Evolutionary conservation across 768 basidiomycete genomes (phyloP).

Genomic region (Coprinopsis marcescibilis): DNA sequence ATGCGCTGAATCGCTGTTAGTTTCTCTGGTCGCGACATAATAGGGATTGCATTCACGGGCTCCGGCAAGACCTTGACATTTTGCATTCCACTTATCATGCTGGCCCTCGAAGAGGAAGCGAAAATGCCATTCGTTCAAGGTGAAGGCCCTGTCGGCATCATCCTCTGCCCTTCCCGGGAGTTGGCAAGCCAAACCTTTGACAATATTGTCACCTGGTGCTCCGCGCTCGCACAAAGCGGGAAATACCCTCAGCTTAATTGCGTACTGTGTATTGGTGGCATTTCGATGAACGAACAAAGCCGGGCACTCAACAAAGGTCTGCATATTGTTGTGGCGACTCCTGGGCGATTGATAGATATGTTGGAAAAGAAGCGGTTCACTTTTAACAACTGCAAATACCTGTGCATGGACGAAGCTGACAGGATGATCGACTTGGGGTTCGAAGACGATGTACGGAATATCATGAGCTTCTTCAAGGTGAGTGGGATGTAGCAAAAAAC

Average conservation of each 20-base stretch:
- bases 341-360: constrained; percentile 96
- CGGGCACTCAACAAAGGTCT: constrained; percentile 87
- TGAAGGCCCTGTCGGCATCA: constrained; percentile 95
- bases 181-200: constrained; percentile 96
- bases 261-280: constrained; percentile 93
- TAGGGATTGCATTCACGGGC: constrained; percentile 98
- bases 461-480: constrained; percentile 99
- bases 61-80: constrained; percentile 99
- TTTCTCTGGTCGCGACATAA: constrained; percentile 94
- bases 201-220: constrained; percentile 84
- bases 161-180: constrained; percentile 96
- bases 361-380: constrained; percentile 91
- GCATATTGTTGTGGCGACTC: constrained; percentile 95
- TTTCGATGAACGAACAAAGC: constrained; percentile 96
- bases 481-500: constrained; percentile 14
- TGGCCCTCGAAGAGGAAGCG: constrained; percentile 88
- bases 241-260: constrained; percentile 83
- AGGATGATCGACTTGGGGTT: constrained; percentile 99
- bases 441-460: constrained; percentile 97
- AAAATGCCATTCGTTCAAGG: constrained; percentile 87
- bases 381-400: constrained; percentile 89
- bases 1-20: constrained; percentile 33
- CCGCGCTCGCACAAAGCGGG: constrained; percentile 70
- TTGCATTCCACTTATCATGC: constrained; percentile 96
- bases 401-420: constrained; percentile 99